Conservation (phyloP, 495 filamentous ascomycete species). For the Xylaria venustula region DNA sequence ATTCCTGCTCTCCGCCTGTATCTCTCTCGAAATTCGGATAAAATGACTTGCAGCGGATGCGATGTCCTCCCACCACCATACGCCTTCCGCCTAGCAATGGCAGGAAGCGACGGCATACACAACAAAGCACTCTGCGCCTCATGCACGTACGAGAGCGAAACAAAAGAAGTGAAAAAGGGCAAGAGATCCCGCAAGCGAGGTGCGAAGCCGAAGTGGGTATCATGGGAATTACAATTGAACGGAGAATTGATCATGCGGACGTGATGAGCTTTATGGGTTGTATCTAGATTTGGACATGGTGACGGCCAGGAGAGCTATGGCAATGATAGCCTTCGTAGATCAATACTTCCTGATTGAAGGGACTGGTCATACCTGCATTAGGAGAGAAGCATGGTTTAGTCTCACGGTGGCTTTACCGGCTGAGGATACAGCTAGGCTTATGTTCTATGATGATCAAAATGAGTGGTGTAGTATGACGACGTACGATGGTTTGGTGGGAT, state of each 20-base stretch:
- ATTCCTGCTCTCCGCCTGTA: background rate
- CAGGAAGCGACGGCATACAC: conserved; percentile 2
- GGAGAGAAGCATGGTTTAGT: too few species aligned
- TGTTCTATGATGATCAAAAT: too few species aligned
- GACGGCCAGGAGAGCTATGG: too few species aligned
- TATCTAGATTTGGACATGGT: too few species aligned
- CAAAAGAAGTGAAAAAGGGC: background rate
- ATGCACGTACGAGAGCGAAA: background rate
- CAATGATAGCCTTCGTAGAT: too few species aligned
- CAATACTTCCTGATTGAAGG: too few species aligned
- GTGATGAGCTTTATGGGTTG: background rate
- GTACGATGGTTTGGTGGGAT: too few species aligned
- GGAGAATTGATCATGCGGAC: conserved; percentile 6
- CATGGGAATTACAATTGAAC: conserved; percentile 13
- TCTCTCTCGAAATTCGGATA: background rate
- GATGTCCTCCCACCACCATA: conserved; percentile 12
- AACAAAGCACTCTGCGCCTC: conserved; percentile 7
- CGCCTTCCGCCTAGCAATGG: conserved; percentile 7
- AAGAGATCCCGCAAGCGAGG: background rate
- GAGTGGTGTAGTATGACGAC: background rate
- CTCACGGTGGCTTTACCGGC: too few species aligned
- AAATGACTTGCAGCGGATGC: conserved; percentile 10
- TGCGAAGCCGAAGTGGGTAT: conserved; percentile 9
- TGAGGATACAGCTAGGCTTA: too few species aligned
- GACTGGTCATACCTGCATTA: too few species aligned